phyloP scores from a whole-genome alignment of 2,329 filamentous ascomycete species.

The Neoascochyta sp. region DNA sequence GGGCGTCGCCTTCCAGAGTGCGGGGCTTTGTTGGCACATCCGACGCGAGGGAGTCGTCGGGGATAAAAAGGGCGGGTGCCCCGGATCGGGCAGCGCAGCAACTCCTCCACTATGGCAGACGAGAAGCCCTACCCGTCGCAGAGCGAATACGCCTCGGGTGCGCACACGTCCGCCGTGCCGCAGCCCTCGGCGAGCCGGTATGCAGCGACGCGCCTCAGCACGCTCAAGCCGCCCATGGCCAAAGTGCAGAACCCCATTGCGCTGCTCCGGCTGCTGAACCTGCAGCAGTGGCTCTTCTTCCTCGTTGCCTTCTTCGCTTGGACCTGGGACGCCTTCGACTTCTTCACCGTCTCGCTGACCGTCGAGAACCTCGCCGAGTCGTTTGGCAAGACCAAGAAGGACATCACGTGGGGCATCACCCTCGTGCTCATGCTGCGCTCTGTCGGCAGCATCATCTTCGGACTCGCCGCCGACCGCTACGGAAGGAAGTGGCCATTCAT shows the following conservation, averaged over 20 bases:
- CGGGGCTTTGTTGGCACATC: no score
- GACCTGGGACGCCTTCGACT: slow-evolving; percentile 53
- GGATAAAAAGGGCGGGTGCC: no score
- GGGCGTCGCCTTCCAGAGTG: no score
- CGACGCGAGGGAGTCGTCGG: no score
- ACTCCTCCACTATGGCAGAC: slow-evolving; percentile 19
- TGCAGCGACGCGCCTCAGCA: slow-evolving; percentile 51
- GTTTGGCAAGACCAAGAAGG: slow-evolving; percentile 53
- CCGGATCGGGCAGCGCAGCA: no score
- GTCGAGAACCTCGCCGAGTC: slow-evolving; percentile 51
- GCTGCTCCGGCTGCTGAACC: slow-evolving; percentile 50
- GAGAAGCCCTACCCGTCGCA: slow-evolving; percentile 16
- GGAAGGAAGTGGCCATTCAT: slow-evolving; percentile 57
- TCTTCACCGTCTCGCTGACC: slow-evolving; percentile 60
- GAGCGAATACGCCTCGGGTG: slow-evolving; percentile 12
- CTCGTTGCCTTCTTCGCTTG: slow-evolving; percentile 48
- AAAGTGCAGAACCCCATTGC: slow-evolving; percentile 53
- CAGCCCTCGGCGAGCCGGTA: slow-evolving; percentile 44
- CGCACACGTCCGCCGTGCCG: slow-evolving; percentile 18
- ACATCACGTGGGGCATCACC: slow-evolving; percentile 58
- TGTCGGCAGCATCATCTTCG: slow-evolving; percentile 57
- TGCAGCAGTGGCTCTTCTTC: slow-evolving; percentile 59
- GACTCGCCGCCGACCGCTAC: slow-evolving; percentile 52
- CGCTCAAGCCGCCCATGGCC: slow-evolving; percentile 55
- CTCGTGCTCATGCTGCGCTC: slow-evolving; percentile 56